Evolutionary conservation across 805 yeast species (phyloP), one percentile per base, ranked within the genome.

Genomic region (Hermanozyma aechmeae): DNA sequence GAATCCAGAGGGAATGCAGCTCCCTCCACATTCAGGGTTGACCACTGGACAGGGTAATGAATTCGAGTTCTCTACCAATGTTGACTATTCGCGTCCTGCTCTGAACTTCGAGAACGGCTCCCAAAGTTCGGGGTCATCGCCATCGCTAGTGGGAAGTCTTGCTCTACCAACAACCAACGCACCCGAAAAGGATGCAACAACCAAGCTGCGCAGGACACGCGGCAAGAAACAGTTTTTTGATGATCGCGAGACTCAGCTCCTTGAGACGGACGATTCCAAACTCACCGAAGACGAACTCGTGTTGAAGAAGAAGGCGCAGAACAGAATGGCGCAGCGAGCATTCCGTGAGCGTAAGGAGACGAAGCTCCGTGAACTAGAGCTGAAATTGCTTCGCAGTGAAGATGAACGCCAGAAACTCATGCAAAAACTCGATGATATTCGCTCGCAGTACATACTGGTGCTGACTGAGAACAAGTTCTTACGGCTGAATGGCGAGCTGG

Each of bases 301-400:
- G 13, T 58, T 67, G 38, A 75, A 73, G 49, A 68, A 82, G 29
- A 80, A 76, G 46, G 85, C 84, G 2, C 92, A 79, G 49, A 82
- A 83, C 48, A 62, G 94, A 44, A 87, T 87, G 8, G 94, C 94
- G 1, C 95, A 84, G 55, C 63, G 86, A 40, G 94, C 94, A 3
- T 84, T 81, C 53, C 61, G 94, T 36, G 87, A 82, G 51, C 71
- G 93, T 28, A 81, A 79, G 50, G 92, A 81, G 50, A 71, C 73
- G 28, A 75, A 70, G 42, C 53, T 80, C 36, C 78, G 76, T 47
- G 86, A 79, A 41, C 60, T 84, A 24, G 78, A 79, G 39, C 54
- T 54, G 3, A 75, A 74, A 48, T 55, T 84, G 35, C 54, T 58
- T 12, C 61, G 65, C 33, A 69, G 80, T 24, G 89, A 79, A 47